Conservation (phyloP, 2,329 filamentous ascomycete species). For the Penicillium capsulatum region DNA sequence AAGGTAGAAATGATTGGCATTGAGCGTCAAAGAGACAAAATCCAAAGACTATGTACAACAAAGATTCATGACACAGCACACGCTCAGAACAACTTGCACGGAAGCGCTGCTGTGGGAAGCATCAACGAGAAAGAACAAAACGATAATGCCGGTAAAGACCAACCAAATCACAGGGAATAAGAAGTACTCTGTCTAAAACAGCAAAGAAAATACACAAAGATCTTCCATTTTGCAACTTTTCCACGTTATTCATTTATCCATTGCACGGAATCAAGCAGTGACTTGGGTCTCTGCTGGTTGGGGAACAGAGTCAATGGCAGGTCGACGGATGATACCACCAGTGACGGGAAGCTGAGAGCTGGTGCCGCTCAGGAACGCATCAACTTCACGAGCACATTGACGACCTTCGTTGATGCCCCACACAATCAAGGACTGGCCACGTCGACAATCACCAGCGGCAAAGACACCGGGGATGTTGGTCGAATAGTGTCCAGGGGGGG, state of each 20-base stretch:
- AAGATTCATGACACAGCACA: no score
- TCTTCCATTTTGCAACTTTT: conserved; percentile 8
- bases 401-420: conserved; percentile 98
- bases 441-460: conserved; percentile 89
- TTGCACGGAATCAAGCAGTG: conserved; percentile 31
- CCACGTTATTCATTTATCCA: neutral
- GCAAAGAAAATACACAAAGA: neutral
- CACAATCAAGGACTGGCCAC: conserved; percentile 92
- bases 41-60: no score
- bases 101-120: no score
- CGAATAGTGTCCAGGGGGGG: conserved; percentile 76
- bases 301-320: conserved; percentile 50
- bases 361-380: conserved; percentile 74
- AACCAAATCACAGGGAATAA: no score
- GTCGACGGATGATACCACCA: conserved; percentile 84
- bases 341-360: conserved; percentile 79
- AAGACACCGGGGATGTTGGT: conserved; percentile 88
- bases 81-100: no score
- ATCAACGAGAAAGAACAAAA: no score
- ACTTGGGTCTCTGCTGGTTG: conserved; percentile 26
- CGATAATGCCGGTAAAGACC: no score
- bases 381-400: conserved; percentile 86
- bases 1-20: no score
- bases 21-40: no score
- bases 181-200: neutral